Evolutionary conservation across 2,329 filamentous ascomycete genomes (phyloP), one percentile per base, ranked within the genome.

Genomic region (Cladosporium halotolerans): DNA sequence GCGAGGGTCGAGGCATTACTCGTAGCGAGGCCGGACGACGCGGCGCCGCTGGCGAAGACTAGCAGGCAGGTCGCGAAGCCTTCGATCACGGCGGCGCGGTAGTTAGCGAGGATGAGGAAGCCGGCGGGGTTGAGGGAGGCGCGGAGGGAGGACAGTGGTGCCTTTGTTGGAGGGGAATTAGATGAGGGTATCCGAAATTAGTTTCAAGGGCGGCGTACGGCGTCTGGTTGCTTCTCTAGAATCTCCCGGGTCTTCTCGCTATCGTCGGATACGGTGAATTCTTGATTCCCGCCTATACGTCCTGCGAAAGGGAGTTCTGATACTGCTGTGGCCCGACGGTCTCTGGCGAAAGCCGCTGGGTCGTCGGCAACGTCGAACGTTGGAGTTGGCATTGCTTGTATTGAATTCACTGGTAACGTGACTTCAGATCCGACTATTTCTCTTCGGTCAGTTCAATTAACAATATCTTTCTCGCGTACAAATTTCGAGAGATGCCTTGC

Each of bases 271-370:
- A 62, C 40, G 2, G 60, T 65, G 48, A 68, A 68, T 42, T 65
- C 63, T 48, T 67, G 64, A 39, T 68, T 68, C 9, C 66, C 67
- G 23, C 67, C 67, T 31, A 70, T 65, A 19, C 67, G 65, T 4
- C 67, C 67, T 11, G 63, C 67, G 55, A 70, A 61, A 23, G 55
- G 52, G 10, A 49, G 28, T 44, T 56, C 53, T 6, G 49, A 45
- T 14, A 45, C 43, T 28, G 49, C 8, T 13, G 43, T 31, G 32
- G 14, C 38, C 4, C 38, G 47, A 16, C 9, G 47, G 16, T 9
- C 13, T 28, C 40, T 19, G 9, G 16, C 40, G 40, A 42, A 28
- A 10, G 40, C 40, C 33, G 36, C 18, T 33, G 16, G 39, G 39
- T 50, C 47, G 31, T 14, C 28, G 14, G 7, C 10, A 11, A 14